These are phyloP conservation scores for Aspergillus aculeatus DNA, from an alignment of 2,329 filamentous ascomycete genomes.

Conservation along the genomic window DNA sequence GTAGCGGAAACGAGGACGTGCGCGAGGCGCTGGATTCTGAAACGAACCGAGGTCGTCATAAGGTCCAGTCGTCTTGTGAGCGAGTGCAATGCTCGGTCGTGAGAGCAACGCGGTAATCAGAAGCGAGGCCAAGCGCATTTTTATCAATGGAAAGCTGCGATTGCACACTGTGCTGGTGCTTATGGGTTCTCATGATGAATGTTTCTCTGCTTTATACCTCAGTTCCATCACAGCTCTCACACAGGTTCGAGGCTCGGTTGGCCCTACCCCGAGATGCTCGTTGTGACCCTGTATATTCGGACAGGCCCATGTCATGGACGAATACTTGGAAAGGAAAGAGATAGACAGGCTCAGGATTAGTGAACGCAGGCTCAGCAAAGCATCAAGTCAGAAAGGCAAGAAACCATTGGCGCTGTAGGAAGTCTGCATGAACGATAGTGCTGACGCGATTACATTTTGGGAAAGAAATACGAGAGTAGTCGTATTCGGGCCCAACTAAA, in stretches of 20 bases:
- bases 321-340: not conserved
- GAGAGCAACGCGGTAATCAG: not conserved
- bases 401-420: no score
- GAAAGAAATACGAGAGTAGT: not conserved
- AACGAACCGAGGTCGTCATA: conserved; percentile 15
- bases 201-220: not conserved
- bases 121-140: not conserved
- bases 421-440: not conserved
- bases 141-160: not conserved
- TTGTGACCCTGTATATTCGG: not conserved
- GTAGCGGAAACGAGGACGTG: conserved; percentile 37
- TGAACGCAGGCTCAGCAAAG: no score
- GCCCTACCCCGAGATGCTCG: not conserved
- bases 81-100: not conserved
- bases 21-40: conserved; percentile 26
- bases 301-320: not conserved
- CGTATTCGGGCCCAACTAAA: not conserved
- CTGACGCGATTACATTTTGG: not conserved
- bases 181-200: not conserved
- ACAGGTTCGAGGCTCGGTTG: not conserved
- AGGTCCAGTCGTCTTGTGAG: not conserved
- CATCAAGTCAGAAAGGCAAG: no score
- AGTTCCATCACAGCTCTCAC: not conserved
- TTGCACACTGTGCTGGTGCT: not conserved
- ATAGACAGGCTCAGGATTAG: not conserved